phyloP scores from a whole-genome alignment of 805 yeast species.

The Wickerhamiella brachini region DNA sequence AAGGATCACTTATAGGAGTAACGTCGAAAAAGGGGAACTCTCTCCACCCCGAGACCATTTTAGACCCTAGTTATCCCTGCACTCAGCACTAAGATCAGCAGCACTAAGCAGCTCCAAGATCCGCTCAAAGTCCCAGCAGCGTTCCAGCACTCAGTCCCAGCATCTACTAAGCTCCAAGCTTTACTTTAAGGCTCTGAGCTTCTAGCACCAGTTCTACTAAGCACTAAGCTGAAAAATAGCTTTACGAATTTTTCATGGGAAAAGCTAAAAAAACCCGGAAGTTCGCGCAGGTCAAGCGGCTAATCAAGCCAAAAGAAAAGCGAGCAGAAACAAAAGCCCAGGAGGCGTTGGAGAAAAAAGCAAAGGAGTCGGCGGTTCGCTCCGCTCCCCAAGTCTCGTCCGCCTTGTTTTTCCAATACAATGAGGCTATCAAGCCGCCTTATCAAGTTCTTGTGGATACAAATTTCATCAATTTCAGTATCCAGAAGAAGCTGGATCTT shows the following conservation, averaged over 20 bases:
- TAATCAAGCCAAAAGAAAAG: slow-evolving; percentile 59
- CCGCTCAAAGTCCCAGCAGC: no score
- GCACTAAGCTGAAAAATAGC: neutral
- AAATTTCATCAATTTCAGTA: slow-evolving; percentile 90
- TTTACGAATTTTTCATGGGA: slow-evolving; percentile 45
- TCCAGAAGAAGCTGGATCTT: slow-evolving; percentile 87
- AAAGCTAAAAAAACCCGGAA: slow-evolving; percentile 94
- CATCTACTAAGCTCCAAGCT: no score
- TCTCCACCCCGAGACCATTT: slow-evolving; percentile 34
- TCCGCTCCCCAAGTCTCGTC: slow-evolving; percentile 88
- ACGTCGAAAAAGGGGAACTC: slow-evolving; percentile 80
- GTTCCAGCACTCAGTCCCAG: no score
- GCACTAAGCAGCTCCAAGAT: neutral
- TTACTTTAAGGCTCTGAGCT: no score
- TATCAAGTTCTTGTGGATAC: slow-evolving; percentile 94
- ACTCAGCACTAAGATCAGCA: neutral
- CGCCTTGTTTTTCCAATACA: slow-evolving; percentile 87
- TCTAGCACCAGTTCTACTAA: no score
- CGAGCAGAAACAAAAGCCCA: slow-evolving; percentile 31
- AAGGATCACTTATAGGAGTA: slow-evolving; percentile 76
- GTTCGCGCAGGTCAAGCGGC: slow-evolving; percentile 84
- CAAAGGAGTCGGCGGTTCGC: slow-evolving; percentile 45
- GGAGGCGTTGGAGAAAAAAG: slow-evolving; percentile 22
- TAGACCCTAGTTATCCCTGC: neutral
- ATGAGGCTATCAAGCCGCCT: slow-evolving; percentile 93